These are phyloP conservation scores for Penicillium sp. DNA, from an alignment of 2,329 filamentous ascomycete species.

Conservation along the genomic window DNA sequence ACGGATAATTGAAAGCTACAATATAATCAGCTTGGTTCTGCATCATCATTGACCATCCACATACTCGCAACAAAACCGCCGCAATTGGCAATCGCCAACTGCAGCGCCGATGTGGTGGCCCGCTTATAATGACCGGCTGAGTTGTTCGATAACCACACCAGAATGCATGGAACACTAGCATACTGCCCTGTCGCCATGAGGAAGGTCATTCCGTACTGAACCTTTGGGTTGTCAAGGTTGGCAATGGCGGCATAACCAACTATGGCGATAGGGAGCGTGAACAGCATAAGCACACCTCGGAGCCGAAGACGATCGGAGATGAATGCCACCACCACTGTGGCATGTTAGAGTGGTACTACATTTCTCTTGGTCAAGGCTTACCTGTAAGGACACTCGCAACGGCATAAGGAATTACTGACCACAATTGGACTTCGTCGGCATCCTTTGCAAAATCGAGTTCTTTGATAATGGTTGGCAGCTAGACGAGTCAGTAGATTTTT, in stretches of 20 bases:
- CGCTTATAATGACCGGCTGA: constrained; percentile 64
- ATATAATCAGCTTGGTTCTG: neutral
- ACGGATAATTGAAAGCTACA: constrained; percentile 53
- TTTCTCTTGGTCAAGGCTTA: constrained; percentile 23
- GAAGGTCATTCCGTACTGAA: constrained; percentile 62
- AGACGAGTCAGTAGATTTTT: neutral
- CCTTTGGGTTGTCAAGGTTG: constrained; percentile 47
- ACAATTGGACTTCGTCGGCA: constrained; percentile 55
- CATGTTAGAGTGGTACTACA: constrained; percentile 7
- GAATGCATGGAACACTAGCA: constrained; percentile 55
- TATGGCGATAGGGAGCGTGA: constrained; percentile 58
- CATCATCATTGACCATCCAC: constrained; percentile 8
- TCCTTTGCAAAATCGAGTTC: constrained; percentile 51
- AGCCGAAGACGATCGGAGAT: constrained; percentile 56
- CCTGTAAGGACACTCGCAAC: constrained; percentile 53
- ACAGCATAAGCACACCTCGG: constrained; percentile 58
- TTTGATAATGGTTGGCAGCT: constrained; percentile 60
- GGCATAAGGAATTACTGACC: constrained; percentile 60
- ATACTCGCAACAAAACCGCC: constrained; percentile 60
- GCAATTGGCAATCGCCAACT: constrained; percentile 61
- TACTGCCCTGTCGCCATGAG: constrained; percentile 63
- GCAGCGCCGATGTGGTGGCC: constrained; percentile 59
- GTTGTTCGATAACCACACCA: constrained; percentile 64
- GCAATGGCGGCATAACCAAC: constrained; percentile 60
- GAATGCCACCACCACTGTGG: constrained; percentile 41